Percentiles rank a stretch among this genome's conserved stretches.
phyloP scores from a whole-genome alignment of 331 rosid genomes.

The Rosa hybrid region DNA sequence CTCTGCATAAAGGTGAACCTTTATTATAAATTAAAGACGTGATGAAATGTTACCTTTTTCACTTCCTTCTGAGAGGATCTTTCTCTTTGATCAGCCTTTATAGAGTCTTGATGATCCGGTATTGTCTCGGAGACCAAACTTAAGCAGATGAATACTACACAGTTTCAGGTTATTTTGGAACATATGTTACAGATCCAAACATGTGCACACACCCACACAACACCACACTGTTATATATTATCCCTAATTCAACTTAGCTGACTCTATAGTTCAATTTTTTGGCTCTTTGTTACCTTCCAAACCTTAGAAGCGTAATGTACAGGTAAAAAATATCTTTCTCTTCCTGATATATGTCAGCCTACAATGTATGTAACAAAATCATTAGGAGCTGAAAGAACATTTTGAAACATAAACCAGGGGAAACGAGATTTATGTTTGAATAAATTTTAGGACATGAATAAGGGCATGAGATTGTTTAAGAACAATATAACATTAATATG shows the following conservation, averaged over 20 bases:
- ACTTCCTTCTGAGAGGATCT: slow-evolving; percentile 10
- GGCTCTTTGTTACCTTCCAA: slow-evolving; percentile 62
- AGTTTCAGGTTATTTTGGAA: too few species aligned
- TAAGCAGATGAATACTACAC: slow-evolving; percentile 19
- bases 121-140: slow-evolving; percentile 90
- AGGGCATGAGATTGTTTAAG: too few species aligned
- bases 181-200: too few species aligned
- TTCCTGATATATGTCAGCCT: slow-evolving; percentile 84
- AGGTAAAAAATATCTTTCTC: slow-evolving; percentile 82
- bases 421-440: too few species aligned
- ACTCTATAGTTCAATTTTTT: background rate
- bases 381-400: slow-evolving; percentile 11
- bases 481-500: too few species aligned
- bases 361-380: slow-evolving; percentile 21
- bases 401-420: background rate
- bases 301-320: slow-evolving; percentile 83
- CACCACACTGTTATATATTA: background rate
- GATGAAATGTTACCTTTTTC: slow-evolving; percentile 2
- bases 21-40: too few species aligned
- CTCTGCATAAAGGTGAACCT: too few species aligned
- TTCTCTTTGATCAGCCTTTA: too few species aligned
- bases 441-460: too few species aligned
- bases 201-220: too few species aligned
- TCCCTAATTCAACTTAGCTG: background rate
- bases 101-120: slow-evolving; percentile 61